Percentiles rank a stretch among this genome's conserved stretches.
Evolutionary conservation across 768 basidiomycete species (phyloP).

Genomic region (Pholiota microspora): DNA sequence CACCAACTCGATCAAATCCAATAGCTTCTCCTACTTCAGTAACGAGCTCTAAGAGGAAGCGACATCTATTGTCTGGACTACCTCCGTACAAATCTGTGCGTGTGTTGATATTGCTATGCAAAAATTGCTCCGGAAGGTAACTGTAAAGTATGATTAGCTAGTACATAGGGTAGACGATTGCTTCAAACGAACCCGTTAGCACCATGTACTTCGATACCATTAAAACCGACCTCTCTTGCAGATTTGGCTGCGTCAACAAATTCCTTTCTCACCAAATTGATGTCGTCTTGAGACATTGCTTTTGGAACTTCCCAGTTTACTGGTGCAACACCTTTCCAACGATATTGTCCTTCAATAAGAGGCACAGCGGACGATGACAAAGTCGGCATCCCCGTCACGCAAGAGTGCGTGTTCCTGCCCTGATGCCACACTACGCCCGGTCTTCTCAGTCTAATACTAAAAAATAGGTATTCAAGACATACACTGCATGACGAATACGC

Average conservation of each 20-base stretch:
- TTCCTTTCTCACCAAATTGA: conserved; percentile 13
- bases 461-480: background rate
- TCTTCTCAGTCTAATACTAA: background rate
- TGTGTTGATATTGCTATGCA: conserved; percentile 44
- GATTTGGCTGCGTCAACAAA: conserved; percentile 15
- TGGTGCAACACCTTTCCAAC: background rate
- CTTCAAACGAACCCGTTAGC: conserved; percentile 25
- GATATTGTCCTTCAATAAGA: conserved; percentile 10
- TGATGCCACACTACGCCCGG: conserved; percentile 15
- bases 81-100: conserved; percentile 63
- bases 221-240: conserved; percentile 43
- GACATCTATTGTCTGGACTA: conserved; percentile 48
- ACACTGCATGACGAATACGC: conserved; percentile 17
- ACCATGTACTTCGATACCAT: conserved; percentile 48
- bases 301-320: conserved; percentile 13
- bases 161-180: too few relatives aligned
- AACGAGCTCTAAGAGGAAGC: conserved; percentile 52
- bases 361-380: conserved; percentile 13
- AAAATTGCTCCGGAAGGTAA: conserved; percentile 50
- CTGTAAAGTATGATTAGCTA: too few relatives aligned
- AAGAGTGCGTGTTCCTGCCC: conserved; percentile 17
- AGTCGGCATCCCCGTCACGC: conserved; percentile 10
- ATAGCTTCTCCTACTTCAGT: conserved; percentile 43
- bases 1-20: conserved; percentile 44
- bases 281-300: conserved; percentile 16